These are phyloP conservation scores for Yamadazyma sp. DNA, from an alignment of 1,139 yeast species.

Conservation along the genomic window DNA sequence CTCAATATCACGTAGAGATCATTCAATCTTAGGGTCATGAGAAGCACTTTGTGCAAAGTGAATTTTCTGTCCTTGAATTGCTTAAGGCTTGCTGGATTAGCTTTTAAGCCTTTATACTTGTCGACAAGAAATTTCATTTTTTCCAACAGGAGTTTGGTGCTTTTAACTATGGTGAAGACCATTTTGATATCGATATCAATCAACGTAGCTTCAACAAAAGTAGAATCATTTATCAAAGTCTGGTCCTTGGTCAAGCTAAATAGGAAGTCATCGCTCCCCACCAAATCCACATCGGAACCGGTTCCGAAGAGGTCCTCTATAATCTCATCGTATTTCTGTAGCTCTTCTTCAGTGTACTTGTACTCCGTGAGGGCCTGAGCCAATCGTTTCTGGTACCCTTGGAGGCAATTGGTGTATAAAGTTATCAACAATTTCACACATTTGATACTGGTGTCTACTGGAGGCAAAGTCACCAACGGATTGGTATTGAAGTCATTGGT, in stretches of 20 bases:
- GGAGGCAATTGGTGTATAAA: conserved; percentile 39
- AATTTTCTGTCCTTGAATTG: conserved; percentile 23
- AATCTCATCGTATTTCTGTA: conserved; percentile 6
- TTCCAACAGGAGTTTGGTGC: conserved; percentile 22
- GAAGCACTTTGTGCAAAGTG: conserved; percentile 49
- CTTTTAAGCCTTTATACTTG: conserved; percentile 24
- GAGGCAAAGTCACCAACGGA: conserved; percentile 35
- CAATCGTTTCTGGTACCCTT: conserved; percentile 49
- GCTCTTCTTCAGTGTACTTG: conserved; percentile 6
- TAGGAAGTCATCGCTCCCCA: conserved; percentile 15
- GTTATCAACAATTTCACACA: conserved; percentile 37
- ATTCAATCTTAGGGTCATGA: conserved; percentile 44
- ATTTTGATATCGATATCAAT: conserved; percentile 45
- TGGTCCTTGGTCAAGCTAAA: conserved; percentile 19
- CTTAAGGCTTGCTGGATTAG: conserved; percentile 13
- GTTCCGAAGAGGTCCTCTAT: conserved; percentile 7
- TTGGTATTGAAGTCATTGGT: conserved; percentile 29
- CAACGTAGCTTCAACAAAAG: conserved; percentile 31
- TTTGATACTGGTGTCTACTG: conserved; percentile 27
- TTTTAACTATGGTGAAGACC: conserved; percentile 25
- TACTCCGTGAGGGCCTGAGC: conserved; percentile 41
- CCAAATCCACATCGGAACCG: conserved; percentile 19
- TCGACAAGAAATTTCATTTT: conserved; percentile 26
- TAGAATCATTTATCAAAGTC: conserved; percentile 14
- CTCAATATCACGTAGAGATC: conserved; percentile 47